Evolutionary conservation across 495 filamentous ascomycete genomes (phyloP).

Genomic region (Tetracladium setigerum): DNA sequence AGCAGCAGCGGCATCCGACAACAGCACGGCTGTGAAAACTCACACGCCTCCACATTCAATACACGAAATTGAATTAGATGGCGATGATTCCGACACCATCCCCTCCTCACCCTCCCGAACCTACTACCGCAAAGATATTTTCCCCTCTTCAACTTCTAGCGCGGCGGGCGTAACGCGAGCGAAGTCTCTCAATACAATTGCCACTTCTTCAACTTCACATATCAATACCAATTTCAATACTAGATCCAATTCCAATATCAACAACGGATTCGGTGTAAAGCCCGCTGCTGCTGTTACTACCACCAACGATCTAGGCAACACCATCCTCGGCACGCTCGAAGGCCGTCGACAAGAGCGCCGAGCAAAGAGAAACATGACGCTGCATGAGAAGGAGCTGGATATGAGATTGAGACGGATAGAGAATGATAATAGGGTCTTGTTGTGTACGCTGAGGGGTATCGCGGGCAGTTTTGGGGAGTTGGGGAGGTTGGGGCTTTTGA

Average conservation of each 20-base stretch:
- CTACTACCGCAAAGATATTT: too few relatives aligned
- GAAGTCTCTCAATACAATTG: too few relatives aligned
- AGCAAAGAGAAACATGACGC: conserved; percentile 12
- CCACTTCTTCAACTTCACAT: too few relatives aligned
- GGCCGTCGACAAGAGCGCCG: conserved; percentile 5
- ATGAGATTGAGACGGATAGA: conserved; percentile 8
- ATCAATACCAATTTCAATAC: too few relatives aligned
- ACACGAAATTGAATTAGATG: neutral
- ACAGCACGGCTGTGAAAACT: neutral
- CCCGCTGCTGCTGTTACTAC: too few relatives aligned
- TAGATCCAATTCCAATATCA: too few relatives aligned
- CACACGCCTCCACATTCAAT: conserved; percentile 1
- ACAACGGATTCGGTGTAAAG: too few relatives aligned
- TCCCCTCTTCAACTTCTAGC: too few relatives aligned
- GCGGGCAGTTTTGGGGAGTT: conserved; percentile 10
- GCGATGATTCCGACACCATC: conserved; percentile 2
- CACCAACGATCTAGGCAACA: neutral
- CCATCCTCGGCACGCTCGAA: neutral
- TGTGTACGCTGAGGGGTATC: conserved; percentile 12
- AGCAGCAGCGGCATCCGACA: neutral
- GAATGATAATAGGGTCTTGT: conserved; percentile 11
- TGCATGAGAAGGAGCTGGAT: conserved; percentile 14
- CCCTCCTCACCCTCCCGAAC: neutral
- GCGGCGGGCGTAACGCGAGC: too few relatives aligned
- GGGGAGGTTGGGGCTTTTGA: too few relatives aligned